Evolutionary conservation across 805 yeast species (phyloP), one percentile per base, ranked within the genome.

Genomic region (Debaryomyces maramus): DNA sequence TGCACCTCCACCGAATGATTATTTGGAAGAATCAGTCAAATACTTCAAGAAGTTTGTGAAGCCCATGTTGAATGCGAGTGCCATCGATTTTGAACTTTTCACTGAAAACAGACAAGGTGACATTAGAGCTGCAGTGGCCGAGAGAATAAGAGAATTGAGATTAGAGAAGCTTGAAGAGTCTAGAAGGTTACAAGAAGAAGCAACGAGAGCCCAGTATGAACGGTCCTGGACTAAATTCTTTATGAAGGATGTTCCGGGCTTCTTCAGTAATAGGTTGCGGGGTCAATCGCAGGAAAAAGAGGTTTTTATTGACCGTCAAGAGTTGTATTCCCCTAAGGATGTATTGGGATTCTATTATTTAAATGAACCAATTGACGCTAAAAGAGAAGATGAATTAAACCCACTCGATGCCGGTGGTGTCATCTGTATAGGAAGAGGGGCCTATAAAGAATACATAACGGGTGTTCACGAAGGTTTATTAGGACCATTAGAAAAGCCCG

Each of bases 1-100:
- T 41, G 95, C 96, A 0, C 99, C 99, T n/a, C 97, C 98, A 6
- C 98, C 99, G 15, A 86, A 87, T 53, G 97, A 91, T 58, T 87
- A 80, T 51, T 64, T 91, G 35, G 93, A 83, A 30, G 83, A 81
- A 41, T 80, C 91, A 8, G 56, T 85, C 61, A 77, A 75, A 45
- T 76, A 86, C 39, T 88, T 90, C 72, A 77, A 88, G 48, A 78
- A 82, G 38, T 89, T 78, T 56, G 75, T 88, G 48, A 91, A 91
- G 64, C 99, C 99, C 0, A 73, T 90, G 2, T 66, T 91, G 49
- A 86, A 84, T 48, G 75, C 95, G 3, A 84, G 88, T 6, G 95
- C 95, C 3, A 65, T 90, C 17, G 97, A 91, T 61, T 89, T 75
- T 54, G 93, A 88, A 41, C 61, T 93, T 8, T 73, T 74, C 53